Evolutionary conservation across 768 basidiomycete species (phyloP), one percentile per base, ranked within the genome.

Genomic region (Boletus sensibilis): DNA sequence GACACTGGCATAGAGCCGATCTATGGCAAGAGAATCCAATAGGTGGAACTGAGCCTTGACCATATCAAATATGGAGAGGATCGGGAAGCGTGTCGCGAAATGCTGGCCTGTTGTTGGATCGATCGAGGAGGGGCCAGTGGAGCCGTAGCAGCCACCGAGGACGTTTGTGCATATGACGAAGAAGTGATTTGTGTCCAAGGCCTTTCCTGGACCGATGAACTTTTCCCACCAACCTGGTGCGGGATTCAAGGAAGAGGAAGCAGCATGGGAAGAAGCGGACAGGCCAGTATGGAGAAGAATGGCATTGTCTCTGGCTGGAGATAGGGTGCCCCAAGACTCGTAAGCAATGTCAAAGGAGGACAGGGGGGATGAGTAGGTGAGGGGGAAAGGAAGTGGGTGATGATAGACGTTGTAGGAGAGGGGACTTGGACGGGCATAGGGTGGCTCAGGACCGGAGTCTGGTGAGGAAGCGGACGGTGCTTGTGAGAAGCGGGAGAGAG

Each of bases 221-320:
- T 90, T 88, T 74, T 98, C 92, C 97, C 97, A 99, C 97, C 97
- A 99, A 5, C 97, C 96, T 10, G 89, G 85, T 0, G 89, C 73
- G 2, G 88, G 81, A 63, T 96, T 99, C 4, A 76, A 70, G 4
- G 78, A 66, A 0, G 94, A 94, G 21, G 90, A 86, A 3, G 93
- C 91, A 0, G 94, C 93, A 74, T 99, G 97, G 0, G 94, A 97
- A 1, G 93, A 95, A 0, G 95, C 97, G 12, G 92, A 95, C 4
- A 99, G 82, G 18, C 97, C 97, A 0, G 97, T 99, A 66, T 98
- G 95, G 12, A 99, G 82, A 13, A 99, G 85, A 47, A 99, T 94
- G 47, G 82, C 96, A 67, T 99, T 98, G 71, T 93, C 88, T 42
- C 79, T 81, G 8, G 75, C 64, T 0, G 88, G 77, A 23, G 90